A percentile compares a stretch with the other conserved stretches of the same genome.
These are phyloP conservation scores for Tetragonia tetragonoides DNA, from an alignment of 148 eudicot species.

Conservation along the genomic window DNA sequence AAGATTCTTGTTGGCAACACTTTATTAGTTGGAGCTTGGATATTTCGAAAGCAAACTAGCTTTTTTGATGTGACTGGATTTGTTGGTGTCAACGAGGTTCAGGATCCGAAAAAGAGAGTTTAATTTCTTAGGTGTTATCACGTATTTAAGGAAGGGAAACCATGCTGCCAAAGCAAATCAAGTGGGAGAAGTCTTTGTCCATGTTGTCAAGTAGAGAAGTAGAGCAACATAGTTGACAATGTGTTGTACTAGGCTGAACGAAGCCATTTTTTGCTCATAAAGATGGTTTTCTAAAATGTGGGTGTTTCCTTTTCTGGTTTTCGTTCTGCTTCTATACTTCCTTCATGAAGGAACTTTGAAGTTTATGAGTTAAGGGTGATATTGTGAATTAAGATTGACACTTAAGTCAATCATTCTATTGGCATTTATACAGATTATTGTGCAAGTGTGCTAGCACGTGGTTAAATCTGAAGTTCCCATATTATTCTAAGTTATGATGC, in stretches of 20 bases:
- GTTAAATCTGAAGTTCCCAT: not conserved
- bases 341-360: not conserved
- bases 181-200: not conserved
- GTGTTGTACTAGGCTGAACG: not conserved
- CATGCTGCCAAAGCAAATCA: not conserved
- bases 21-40: not conserved
- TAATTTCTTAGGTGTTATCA: not conserved
- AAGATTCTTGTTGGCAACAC: not conserved
- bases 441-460: conserved; percentile 1
- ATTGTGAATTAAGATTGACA: not conserved
- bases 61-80: not conserved
- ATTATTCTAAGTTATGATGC: not conserved
- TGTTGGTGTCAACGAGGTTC: not conserved
- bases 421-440: conserved; percentile 1
- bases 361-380: not conserved
- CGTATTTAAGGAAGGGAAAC: not conserved
- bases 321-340: not conserved
- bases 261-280: not conserved
- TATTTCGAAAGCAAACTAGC: not conserved
- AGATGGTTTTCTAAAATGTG: not conserved
- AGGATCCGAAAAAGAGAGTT: not conserved
- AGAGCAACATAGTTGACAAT: not conserved
- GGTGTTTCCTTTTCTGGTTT: not conserved
- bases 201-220: not conserved
- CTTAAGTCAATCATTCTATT: not conserved